phyloP scores from a whole-genome alignment of 768 basidiomycete genomes.

The Pleurotus platypus region DNA sequence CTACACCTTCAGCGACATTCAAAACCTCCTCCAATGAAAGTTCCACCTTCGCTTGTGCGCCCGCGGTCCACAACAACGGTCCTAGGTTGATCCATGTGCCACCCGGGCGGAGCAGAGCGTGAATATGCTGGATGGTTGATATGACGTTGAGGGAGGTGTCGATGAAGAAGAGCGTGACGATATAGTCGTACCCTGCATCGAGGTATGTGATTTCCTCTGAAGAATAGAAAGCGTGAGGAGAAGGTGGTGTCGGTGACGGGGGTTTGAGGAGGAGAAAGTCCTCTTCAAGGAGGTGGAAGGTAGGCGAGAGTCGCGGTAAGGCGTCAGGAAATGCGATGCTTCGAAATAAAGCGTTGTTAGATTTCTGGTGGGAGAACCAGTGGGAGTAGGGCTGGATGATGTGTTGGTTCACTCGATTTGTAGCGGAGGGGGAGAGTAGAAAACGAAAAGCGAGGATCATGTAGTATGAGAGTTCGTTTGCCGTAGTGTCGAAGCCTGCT shows the following conservation, averaged over 20 bases:
- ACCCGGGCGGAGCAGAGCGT: constrained; percentile 51
- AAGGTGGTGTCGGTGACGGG: constrained; percentile 10
- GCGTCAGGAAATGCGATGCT: constrained; percentile 56
- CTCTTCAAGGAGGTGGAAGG: constrained; percentile 45
- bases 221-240: constrained; percentile 15
- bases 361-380: constrained; percentile 69
- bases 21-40: constrained; percentile 65
- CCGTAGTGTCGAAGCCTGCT: constrained; percentile 52
- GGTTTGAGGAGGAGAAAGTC: constrained; percentile 50
- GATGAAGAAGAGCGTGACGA: constrained; percentile 67
- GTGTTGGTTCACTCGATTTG: constrained; percentile 42
- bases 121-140: constrained; percentile 53
- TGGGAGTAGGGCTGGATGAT: constrained; percentile 57
- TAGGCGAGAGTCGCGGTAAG: constrained; percentile 42
- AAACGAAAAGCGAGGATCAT: constrained; percentile 62
- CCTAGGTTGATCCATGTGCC: constrained; percentile 74
- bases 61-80: constrained; percentile 61
- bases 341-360: constrained; percentile 46
- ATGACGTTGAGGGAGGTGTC: constrained; percentile 57
- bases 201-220: neutral
- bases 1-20: constrained; percentile 44
- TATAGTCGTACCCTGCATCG: constrained; percentile 45
- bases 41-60: constrained; percentile 51
- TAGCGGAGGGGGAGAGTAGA: constrained; percentile 46
- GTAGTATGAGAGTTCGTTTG: constrained; percentile 62